phyloP scores from a whole-genome alignment of 2,329 filamentous ascomycete genomes.

The Malbranchea cinnamomea region DNA sequence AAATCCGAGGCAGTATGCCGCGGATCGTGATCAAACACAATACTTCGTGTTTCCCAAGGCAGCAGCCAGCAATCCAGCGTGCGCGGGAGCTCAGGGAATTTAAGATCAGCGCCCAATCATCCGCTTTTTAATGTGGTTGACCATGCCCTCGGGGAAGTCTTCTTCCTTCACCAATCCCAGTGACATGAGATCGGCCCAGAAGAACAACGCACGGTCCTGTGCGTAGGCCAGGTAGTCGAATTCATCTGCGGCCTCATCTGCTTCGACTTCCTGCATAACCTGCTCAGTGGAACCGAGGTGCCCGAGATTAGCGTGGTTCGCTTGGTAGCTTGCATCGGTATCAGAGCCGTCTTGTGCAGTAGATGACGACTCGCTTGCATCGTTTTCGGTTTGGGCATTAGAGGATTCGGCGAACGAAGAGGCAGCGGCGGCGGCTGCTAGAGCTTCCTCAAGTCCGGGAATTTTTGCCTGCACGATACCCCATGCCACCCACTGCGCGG shows the following conservation, averaged over 20 bases:
- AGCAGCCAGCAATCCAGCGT: neutral
- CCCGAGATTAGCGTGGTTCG: slow-evolving; percentile 9
- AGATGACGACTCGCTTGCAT: slow-evolving; percentile 4
- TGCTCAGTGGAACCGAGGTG: slow-evolving; percentile 14
- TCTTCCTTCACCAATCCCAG: slow-evolving; percentile 60
- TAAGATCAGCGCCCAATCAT: slow-evolving; percentile 47
- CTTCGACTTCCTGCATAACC: slow-evolving; percentile 21
- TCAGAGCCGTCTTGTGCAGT: no score
- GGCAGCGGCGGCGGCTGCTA: slow-evolving; percentile 11
- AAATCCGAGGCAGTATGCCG: no score
- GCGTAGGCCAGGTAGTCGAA: slow-evolving; percentile 92
- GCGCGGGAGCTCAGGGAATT: no score
- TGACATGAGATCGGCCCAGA: slow-evolving; percentile 78
- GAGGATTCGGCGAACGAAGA: slow-evolving; percentile 6
- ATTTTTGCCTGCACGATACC: slow-evolving; percentile 90
- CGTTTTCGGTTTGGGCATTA: no score
- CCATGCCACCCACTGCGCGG: slow-evolving; percentile 87
- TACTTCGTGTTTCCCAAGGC: no score
- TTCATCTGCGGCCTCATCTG: slow-evolving; percentile 49
- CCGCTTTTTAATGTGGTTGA: slow-evolving; percentile 45
- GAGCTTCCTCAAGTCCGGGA: slow-evolving; percentile 46
- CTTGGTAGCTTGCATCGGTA: slow-evolving; percentile 10
- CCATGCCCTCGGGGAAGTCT: slow-evolving; percentile 58
- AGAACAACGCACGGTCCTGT: slow-evolving; percentile 79
- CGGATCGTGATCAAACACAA: no score